Conservation (phyloP, 2,329 filamentous ascomycete species). For the Huntiella decipiens region DNA sequence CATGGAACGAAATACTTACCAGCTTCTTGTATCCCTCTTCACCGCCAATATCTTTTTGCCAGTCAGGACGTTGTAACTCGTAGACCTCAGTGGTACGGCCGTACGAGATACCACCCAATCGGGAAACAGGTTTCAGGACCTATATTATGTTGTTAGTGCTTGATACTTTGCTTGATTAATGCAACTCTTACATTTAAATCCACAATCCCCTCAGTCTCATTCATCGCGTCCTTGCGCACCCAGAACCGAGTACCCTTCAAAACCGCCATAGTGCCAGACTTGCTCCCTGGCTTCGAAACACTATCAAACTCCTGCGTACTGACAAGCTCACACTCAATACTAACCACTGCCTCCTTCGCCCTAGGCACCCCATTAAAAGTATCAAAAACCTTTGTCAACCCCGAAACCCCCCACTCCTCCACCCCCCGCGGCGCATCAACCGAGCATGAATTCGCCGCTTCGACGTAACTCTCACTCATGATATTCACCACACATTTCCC, state of each 20-base stretch:
- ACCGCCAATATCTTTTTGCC: slow-evolving; percentile 30
- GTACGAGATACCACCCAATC: slow-evolving; percentile 77
- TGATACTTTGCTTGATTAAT: neutral
- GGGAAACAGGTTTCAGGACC: slow-evolving; percentile 55
- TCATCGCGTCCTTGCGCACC: slow-evolving; percentile 73
- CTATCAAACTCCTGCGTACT: slow-evolving; percentile 62
- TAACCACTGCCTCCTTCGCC: slow-evolving; percentile 67
- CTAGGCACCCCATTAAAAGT: slow-evolving; percentile 46
- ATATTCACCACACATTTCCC: slow-evolving; percentile 71
- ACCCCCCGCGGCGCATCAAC: slow-evolving; percentile 61
- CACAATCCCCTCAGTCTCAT: slow-evolving; percentile 54
- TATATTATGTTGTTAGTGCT: slow-evolving; percentile 15
- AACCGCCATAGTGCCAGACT: slow-evolving; percentile 53
- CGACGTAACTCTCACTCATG: slow-evolving; percentile 64
- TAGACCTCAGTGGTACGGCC: slow-evolving; percentile 48
- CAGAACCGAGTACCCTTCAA: slow-evolving; percentile 77
- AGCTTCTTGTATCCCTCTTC: slow-evolving; percentile 39
- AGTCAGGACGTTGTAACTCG: slow-evolving; percentile 50
- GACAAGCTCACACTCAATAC: slow-evolving; percentile 63
- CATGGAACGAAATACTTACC: neutral
- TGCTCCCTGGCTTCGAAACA: slow-evolving; percentile 48
- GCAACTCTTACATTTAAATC: slow-evolving; percentile 40
- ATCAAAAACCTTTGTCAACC: slow-evolving; percentile 49
- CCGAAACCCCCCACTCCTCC: slow-evolving; percentile 63
- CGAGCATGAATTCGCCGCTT: slow-evolving; percentile 68